phyloP scores from a whole-genome alignment of 352 stramenopile species.

The Aphanomyces cochlioides region DNA sequence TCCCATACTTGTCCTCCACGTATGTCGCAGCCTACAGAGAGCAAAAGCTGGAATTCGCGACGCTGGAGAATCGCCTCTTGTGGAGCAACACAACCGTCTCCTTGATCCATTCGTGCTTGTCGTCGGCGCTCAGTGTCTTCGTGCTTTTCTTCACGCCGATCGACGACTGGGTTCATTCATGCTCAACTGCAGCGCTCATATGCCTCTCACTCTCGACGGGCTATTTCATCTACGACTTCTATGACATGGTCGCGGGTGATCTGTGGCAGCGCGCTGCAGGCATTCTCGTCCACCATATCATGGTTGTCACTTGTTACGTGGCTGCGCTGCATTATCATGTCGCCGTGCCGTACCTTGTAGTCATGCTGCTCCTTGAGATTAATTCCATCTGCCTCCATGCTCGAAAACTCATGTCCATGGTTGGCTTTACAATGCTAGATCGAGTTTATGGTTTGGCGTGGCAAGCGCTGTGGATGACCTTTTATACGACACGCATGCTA shows the following conservation, averaged over 20 bases:
- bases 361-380: slow-evolving; percentile 28
- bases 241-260: slow-evolving; percentile 13
- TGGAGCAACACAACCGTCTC: slow-evolving; percentile 26
- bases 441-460: slow-evolving; percentile 8
- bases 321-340: slow-evolving; percentile 2
- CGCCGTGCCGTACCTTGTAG: slow-evolving; percentile 13
- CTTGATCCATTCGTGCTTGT: slow-evolving; percentile 12
- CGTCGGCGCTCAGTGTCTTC: slow-evolving; percentile 6
- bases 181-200: neutral
- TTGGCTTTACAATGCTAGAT: slow-evolving; percentile 8
- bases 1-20: neutral
- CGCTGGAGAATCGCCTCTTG: slow-evolving; percentile 9
- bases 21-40: neutral
- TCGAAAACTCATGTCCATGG: slow-evolving; percentile 25
- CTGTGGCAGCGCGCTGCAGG: slow-evolving; percentile 2
- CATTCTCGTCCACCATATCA: slow-evolving; percentile 29
- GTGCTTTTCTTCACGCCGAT: slow-evolving; percentile 4
- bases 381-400: slow-evolving; percentile 24
- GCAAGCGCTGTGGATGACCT: slow-evolving; percentile 22
- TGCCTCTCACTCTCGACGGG: slow-evolving; percentile 24
- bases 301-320: slow-evolving; percentile 21
- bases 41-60: neutral
- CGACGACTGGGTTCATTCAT: slow-evolving; percentile 18
- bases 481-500: slow-evolving; percentile 14
- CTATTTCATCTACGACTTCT: slow-evolving; percentile 30